phyloP scores from a whole-genome alignment of 202 grass and related monocot genomes.

The Cymbopogon flexuosus region DNA sequence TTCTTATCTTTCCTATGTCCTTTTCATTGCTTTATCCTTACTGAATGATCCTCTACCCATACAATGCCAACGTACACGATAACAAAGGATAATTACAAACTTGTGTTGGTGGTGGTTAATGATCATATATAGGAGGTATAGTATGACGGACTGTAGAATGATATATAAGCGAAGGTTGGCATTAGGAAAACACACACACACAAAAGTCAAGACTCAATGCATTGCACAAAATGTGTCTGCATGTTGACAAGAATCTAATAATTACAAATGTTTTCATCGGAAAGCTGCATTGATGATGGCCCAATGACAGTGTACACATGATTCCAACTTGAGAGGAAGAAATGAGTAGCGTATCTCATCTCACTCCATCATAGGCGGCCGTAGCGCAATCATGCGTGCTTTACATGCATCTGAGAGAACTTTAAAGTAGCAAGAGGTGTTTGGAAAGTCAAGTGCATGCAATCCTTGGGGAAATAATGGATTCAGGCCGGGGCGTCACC shows the following conservation, averaged over 20 bases:
- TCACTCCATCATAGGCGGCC: conserved; percentile 16
- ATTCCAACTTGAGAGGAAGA: conserved; percentile 26
- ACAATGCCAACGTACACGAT: neutral
- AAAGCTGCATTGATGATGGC: conserved; percentile 27
- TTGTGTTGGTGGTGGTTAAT: neutral
- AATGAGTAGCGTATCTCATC: conserved; percentile 46
- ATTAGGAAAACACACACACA: neutral
- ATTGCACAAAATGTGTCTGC: neutral
- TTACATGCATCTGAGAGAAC: neutral
- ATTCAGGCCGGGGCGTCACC: neutral
- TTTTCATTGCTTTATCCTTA: neutral
- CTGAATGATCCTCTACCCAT: neutral
- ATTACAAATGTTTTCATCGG: neutral
- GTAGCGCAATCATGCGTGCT: conserved; percentile 26
- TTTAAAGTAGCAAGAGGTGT: neutral
- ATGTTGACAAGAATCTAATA: conserved; percentile 11
- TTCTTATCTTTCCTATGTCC: neutral
- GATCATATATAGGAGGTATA: neutral
- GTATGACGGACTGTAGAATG: neutral
- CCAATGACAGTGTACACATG: conserved; percentile 15
- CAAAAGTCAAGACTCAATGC: neutral
- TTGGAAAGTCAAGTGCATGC: conserved; percentile 16
- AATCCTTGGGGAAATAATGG: conserved; percentile 17
- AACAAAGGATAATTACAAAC: neutral
- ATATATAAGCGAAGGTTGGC: neutral